These are phyloP conservation scores for Geotrichum restrictum DNA, from an alignment of 1,139 yeast genomes.

Conservation along the genomic window DNA sequence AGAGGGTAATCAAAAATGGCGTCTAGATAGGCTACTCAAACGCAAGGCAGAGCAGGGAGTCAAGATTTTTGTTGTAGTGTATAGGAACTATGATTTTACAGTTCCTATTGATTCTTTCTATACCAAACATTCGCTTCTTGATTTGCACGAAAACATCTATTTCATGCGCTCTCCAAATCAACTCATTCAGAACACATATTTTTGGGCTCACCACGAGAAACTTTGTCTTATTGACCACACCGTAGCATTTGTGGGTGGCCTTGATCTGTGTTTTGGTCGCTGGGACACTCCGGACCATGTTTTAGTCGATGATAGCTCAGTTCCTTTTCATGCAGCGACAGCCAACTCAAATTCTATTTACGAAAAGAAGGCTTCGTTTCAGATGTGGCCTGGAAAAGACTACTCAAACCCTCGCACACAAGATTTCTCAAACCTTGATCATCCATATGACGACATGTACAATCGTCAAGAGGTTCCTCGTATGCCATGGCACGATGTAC, in stretches of 20 bases:
- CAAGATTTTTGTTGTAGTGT: constrained; percentile 86
- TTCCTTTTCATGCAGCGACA: constrained; percentile 35
- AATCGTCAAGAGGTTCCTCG: constrained; percentile 78
- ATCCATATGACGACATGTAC: constrained; percentile 89
- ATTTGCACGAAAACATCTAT: constrained; percentile 79
- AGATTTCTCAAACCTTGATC: constrained; percentile 76
- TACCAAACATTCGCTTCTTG: constrained; percentile 88
- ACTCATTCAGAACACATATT: constrained; percentile 83
- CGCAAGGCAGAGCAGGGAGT: constrained; percentile 94
- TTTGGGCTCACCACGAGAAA: constrained; percentile 99
- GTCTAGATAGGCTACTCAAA: constrained; percentile 82
- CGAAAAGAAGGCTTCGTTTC: constrained; percentile 33
- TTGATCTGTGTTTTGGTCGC: constrained; percentile 92
- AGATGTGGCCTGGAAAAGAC: constrained; percentile 93
- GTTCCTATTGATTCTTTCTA: constrained; percentile 92
- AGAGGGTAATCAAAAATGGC: constrained; percentile 89
- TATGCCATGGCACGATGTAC: constrained; percentile 99
- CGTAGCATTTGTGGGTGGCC: constrained; percentile 89
- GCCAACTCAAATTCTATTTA: constrained; percentile 17
- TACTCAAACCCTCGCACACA: constrained; percentile 92
- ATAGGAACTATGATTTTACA: constrained; percentile 89
- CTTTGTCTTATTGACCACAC: constrained; percentile 82
- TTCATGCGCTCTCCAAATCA: constrained; percentile 95
- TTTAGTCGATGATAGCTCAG: constrained; percentile 64
- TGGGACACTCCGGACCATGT: constrained; percentile 97